Conservation (phyloP, 345 rosid genomes). For the Zanthoxylum bungeanum region DNA sequence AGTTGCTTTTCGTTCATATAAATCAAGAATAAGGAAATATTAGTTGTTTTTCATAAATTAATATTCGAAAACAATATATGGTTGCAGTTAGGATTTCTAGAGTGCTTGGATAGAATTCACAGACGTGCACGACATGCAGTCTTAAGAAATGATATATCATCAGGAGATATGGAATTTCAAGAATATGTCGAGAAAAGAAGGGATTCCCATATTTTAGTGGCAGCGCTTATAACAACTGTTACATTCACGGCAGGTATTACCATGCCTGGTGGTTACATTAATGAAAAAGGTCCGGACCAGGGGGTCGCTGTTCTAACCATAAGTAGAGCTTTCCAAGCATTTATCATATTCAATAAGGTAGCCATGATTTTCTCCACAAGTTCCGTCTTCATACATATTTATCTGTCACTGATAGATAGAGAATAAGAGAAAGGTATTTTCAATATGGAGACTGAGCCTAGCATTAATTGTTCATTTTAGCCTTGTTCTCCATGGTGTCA, state of each 20-base stretch:
- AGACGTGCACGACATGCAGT: no score
- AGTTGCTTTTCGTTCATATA: no score
- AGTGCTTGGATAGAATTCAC: no score
- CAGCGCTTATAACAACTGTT: conserved; percentile 21
- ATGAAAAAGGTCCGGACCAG: not conserved
- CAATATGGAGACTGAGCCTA: no score
- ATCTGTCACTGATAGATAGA: not conserved
- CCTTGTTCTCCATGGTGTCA: not conserved
- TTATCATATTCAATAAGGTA: not conserved
- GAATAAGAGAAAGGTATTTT: not conserved
- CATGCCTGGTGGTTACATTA: conserved; percentile 24
- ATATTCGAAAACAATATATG: no score
- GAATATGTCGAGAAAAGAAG: not conserved
- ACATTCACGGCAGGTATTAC: conserved; percentile 21
- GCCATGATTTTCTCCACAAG: conserved; percentile 15
- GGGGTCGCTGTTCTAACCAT: conserved; percentile 7
- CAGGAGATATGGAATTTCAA: not conserved
- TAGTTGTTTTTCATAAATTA: no score
- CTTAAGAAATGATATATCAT: no score
- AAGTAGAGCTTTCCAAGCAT: conserved; percentile 6
- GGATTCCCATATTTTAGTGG: conserved; percentile 4
- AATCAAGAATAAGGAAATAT: no score
- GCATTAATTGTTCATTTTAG: not conserved
- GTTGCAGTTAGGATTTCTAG: no score
- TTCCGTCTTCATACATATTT: not conserved